phyloP scores from a whole-genome alignment of 2,329 filamentous ascomycete species.

The Lachnellula subtilissima region DNA sequence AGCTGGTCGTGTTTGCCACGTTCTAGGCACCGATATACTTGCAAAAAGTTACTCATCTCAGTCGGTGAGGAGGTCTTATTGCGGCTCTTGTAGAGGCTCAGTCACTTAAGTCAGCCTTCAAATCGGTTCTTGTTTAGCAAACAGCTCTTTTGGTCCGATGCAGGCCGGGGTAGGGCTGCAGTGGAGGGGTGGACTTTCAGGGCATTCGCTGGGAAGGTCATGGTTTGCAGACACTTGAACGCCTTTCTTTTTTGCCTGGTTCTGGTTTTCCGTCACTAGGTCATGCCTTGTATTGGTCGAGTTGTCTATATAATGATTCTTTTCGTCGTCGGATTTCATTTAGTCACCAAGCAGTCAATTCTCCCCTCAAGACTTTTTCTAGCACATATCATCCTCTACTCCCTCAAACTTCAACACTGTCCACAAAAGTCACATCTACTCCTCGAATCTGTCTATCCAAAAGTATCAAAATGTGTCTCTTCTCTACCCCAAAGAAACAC shows the following conservation, averaged over 20 bases:
- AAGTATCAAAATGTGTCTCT: constrained; percentile 24
- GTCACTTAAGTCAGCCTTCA: neutral
- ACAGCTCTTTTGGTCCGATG: constrained; percentile 5
- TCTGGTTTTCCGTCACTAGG: constrained; percentile 4
- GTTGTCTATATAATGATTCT: constrained; percentile 16
- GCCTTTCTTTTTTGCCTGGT: neutral
- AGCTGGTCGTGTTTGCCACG: constrained; percentile 1
- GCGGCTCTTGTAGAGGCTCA: constrained; percentile 3
- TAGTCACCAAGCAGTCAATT: constrained; percentile 1
- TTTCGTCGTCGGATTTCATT: neutral
- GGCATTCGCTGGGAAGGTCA: constrained; percentile 4
- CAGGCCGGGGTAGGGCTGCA: constrained; percentile 11
- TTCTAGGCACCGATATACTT: neutral
- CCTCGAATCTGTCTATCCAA: neutral
- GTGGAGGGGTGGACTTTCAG: constrained; percentile 2
- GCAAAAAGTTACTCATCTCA: neutral
- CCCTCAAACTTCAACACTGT: neutral
- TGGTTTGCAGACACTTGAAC: constrained; percentile 5
- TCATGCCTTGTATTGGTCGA: constrained; percentile 9
- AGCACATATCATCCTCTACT: neutral
- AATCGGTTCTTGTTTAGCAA: neutral
- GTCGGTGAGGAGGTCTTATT: constrained; percentile 1
- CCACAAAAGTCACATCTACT: neutral
- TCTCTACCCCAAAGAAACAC: constrained; percentile 17
- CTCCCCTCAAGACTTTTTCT: neutral